Percentiles rank a stretch among this genome's conserved stretches.
Conservation (phyloP, 2,329 filamentous ascomycete species). For the Pestalotiopsis sp. region DNA sequence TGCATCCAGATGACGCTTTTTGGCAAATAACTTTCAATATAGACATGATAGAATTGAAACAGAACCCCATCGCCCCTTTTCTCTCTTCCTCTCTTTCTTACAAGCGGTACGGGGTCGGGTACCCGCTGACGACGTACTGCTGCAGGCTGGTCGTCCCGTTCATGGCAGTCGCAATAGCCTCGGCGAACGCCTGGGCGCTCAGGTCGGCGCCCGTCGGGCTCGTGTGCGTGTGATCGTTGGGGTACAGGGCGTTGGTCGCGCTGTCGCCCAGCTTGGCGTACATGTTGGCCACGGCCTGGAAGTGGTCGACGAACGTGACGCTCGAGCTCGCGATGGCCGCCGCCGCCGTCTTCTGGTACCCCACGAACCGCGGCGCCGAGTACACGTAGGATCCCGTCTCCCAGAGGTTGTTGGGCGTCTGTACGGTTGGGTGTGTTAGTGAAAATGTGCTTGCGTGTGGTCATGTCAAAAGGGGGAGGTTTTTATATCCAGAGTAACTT, state of each 20-base stretch:
- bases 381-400: constrained; percentile 53
- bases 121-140: constrained; percentile 16
- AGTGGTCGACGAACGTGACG: constrained; percentile 59
- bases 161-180: constrained; percentile 37
- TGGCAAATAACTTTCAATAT: not conserved
- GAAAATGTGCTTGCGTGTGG: no score
- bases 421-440: not conserved
- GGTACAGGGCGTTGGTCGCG: constrained; percentile 52
- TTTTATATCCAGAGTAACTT: no score
- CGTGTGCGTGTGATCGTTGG: constrained; percentile 64
- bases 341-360: constrained; percentile 38
- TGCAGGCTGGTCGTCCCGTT: constrained; percentile 25
- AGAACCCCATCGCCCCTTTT: no score
- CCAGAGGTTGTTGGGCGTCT: constrained; percentile 55
- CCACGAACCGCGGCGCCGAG: constrained; percentile 54
- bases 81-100: not conserved
- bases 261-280: constrained; percentile 48
- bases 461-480: no score
- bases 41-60: constrained; percentile 5
- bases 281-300: constrained; percentile 50
- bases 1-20: not conserved
- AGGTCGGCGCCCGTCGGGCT: constrained; percentile 53
- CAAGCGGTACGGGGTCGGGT: not conserved
- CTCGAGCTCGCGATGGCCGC: constrained; percentile 18
- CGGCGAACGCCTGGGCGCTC: constrained; percentile 58